Percentiles rank a stretch among this genome's conserved stretches.
Evolutionary conservation across 1,284 basidiomycete species (phyloP).

Genomic region (Ustilago shanxiensis): DNA sequence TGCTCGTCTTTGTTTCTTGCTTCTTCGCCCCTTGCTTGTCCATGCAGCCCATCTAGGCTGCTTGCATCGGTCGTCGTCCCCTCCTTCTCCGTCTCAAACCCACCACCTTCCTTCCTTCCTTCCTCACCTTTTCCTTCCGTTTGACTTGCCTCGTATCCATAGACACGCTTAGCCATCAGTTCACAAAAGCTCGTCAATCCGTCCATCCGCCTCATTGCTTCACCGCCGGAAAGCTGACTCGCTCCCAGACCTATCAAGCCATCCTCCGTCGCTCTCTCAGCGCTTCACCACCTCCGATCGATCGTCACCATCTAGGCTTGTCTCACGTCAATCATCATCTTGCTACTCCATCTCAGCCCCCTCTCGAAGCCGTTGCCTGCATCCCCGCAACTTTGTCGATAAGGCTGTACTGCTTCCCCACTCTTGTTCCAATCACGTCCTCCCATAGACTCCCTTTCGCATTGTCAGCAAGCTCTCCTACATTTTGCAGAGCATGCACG

Average conservation of each 20-base stretch:
- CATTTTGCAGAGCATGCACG: slow-evolving; percentile 49
- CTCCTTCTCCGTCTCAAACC: neutral
- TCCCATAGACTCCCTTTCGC: neutral
- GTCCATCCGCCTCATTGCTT: neutral
- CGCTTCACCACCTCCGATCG: neutral
- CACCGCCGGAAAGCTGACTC: slow-evolving; percentile 21
- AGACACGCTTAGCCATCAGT: slow-evolving; percentile 5
- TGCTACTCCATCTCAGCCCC: neutral
- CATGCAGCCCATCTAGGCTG: slow-evolving; percentile 20
- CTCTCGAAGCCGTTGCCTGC: neutral
- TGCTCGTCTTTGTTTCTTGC: neutral
- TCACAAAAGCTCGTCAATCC: neutral
- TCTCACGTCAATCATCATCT: neutral
- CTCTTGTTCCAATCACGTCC: neutral
- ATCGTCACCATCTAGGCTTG: neutral
- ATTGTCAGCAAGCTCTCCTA: slow-evolving; percentile 11
- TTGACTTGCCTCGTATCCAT: slow-evolving; percentile 11
- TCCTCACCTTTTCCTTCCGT: slow-evolving; percentile 4
- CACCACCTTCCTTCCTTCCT: slow-evolving; percentile 1
- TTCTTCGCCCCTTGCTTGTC: slow-evolving; percentile 12
- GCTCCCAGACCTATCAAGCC: neutral
- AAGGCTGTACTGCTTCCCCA: neutral
- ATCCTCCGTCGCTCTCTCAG: neutral
- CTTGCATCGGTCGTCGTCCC: slow-evolving; percentile 18
- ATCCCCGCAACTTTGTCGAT: too few relatives aligned